Percentiles rank a stretch among this genome's conserved stretches.
These are phyloP conservation scores for Trichophyton verrucosum DNA, from an alignment of 2,329 filamentous ascomycete species.

Conservation along the genomic window DNA sequence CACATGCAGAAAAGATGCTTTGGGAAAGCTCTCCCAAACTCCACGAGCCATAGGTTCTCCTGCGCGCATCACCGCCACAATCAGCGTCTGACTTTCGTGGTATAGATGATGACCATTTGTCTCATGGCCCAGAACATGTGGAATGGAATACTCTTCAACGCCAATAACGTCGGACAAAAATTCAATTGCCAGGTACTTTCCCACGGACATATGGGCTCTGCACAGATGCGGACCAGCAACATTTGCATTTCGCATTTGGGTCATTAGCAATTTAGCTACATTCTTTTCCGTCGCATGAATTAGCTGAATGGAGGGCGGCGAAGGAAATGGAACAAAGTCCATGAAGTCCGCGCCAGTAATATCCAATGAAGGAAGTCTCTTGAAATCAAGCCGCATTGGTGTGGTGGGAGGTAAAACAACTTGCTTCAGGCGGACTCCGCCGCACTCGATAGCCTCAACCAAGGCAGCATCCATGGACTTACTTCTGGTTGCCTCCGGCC, in stretches of 20 bases:
- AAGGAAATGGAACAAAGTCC: slow-evolving; percentile 15
- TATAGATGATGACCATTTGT: slow-evolving; percentile 37
- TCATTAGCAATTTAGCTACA: slow-evolving; percentile 41
- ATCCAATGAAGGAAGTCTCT: slow-evolving; percentile 32
- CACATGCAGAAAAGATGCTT: slow-evolving; percentile 30
- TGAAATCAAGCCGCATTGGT: slow-evolving; percentile 32
- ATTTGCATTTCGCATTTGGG: slow-evolving; percentile 41
- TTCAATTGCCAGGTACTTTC: slow-evolving; percentile 43
- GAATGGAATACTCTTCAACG: slow-evolving; percentile 37
- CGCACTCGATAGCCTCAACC: slow-evolving; percentile 29
- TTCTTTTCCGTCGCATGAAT: slow-evolving; percentile 36
- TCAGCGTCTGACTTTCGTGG: slow-evolving; percentile 10
- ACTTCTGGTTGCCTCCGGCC: slow-evolving; percentile 36
- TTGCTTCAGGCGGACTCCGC: slow-evolving; percentile 36
- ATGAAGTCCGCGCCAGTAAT: slow-evolving; percentile 23
- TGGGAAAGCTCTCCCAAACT: no score
- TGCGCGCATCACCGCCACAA: no score
- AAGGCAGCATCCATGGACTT: slow-evolving; percentile 42
- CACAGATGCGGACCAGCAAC: slow-evolving; percentile 37
- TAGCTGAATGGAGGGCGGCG: slow-evolving; percentile 17
- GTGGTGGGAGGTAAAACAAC: slow-evolving; percentile 32
- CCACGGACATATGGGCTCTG: slow-evolving; percentile 38
- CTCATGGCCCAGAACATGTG: slow-evolving; percentile 40
- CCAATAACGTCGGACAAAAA: slow-evolving; percentile 37
- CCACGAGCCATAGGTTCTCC: no score